These are phyloP conservation scores for Corynespora cassiicola DNA, from an alignment of 2,329 filamentous ascomycete genomes.

Conservation along the genomic window DNA sequence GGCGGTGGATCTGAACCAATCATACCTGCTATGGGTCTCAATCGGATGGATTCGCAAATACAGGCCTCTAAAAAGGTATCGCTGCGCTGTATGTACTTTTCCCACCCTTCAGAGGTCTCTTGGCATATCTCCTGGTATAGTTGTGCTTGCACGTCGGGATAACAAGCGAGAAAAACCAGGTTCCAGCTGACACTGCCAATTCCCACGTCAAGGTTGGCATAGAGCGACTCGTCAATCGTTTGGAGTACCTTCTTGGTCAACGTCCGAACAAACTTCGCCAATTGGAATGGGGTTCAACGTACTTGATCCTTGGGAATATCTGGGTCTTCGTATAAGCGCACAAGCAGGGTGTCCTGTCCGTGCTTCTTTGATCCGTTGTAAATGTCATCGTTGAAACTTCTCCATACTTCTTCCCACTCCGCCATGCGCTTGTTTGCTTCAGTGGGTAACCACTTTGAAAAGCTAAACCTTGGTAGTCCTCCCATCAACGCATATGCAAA, in stretches of 20 bases:
- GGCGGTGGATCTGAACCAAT: too few species aligned
- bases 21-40: slow-evolving; percentile 49
- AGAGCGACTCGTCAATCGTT: slow-evolving; percentile 55
- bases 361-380: slow-evolving; percentile 4
- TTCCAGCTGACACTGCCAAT: slow-evolving; percentile 52
- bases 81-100: slow-evolving; percentile 21
- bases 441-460: slow-evolving; percentile 32
- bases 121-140: slow-evolving; percentile 27
- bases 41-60: slow-evolving; percentile 49
- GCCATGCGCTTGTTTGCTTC: slow-evolving; percentile 25
- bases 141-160: slow-evolving; percentile 36
- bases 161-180: slow-evolving; percentile 48
- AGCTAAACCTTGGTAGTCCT: slow-evolving; percentile 36
- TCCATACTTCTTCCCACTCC: slow-evolving; percentile 16
- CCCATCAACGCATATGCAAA: slow-evolving; percentile 44
- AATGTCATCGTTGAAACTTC: slow-evolving; percentile 39
- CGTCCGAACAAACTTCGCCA: too few species aligned
- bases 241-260: slow-evolving; percentile 43
- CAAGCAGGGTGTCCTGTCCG: background rate
- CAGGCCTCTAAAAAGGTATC: slow-evolving; percentile 28
- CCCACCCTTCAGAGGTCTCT: background rate
- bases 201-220: slow-evolving; percentile 56
- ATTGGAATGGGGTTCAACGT: too few species aligned
- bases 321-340: background rate
- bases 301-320: too few species aligned